Conservation (phyloP, 2,329 filamentous ascomycete species). For the Venturia effusa region DNA sequence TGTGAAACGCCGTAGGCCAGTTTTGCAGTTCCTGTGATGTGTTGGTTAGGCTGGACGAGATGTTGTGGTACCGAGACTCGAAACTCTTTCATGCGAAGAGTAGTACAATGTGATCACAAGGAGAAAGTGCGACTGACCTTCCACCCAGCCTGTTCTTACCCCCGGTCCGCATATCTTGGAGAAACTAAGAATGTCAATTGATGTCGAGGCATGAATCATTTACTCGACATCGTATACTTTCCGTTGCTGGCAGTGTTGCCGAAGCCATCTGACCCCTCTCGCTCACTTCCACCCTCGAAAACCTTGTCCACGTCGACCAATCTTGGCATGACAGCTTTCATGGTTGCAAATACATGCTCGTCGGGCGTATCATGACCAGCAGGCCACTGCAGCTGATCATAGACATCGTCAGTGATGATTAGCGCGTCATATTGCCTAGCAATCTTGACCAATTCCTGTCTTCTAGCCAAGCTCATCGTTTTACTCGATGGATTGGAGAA, state of each 20-base stretch:
- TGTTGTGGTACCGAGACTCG: not conserved
- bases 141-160: constrained; percentile 76
- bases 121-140: constrained; percentile 33
- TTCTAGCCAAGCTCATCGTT: constrained; percentile 61
- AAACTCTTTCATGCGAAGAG: not conserved
- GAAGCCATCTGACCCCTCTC: constrained; percentile 46
- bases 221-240: not conserved
- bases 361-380: constrained; percentile 18
- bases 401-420: constrained; percentile 84
- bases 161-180: constrained; percentile 80
- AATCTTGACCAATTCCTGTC: constrained; percentile 60
- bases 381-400: constrained; percentile 82
- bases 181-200: constrained; percentile 45
- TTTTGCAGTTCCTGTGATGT: constrained; percentile 38
- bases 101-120: not conserved
- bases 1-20: constrained; percentile 49
- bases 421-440: constrained; percentile 72
- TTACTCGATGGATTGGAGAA: constrained; percentile 82
- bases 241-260: constrained; percentile 79
- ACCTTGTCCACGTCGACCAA: constrained; percentile 68
- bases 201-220: not conserved
- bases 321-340: constrained; percentile 49
- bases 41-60: not conserved
- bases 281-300: constrained; percentile 46
- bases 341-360: not conserved